These are phyloP conservation scores for Aspergillus transmontanensis DNA, from an alignment of 2,329 filamentous ascomycete species.

Conservation along the genomic window DNA sequence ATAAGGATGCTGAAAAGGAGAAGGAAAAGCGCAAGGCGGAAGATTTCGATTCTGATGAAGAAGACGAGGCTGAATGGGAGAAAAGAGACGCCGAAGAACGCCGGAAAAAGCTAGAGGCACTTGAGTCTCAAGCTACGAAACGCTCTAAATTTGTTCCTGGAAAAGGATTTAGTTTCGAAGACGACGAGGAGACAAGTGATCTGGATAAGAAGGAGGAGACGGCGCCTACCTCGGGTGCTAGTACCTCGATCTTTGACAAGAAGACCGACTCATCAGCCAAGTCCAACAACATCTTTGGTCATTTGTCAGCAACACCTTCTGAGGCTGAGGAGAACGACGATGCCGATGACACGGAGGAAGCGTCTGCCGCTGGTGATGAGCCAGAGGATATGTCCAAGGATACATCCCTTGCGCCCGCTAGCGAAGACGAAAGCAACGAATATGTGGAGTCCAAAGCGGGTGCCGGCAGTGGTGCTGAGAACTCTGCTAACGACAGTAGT, in stretches of 20 bases:
- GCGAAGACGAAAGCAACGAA: slow-evolving; percentile 13
- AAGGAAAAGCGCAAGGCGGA: slow-evolving; percentile 53
- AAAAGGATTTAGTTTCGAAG: slow-evolving; percentile 36
- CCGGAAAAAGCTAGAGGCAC: slow-evolving; percentile 46
- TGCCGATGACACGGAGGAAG: slow-evolving; percentile 31
- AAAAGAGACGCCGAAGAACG: slow-evolving; percentile 49
- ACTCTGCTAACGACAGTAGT: slow-evolving; percentile 24
- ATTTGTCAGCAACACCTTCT: slow-evolving; percentile 35
- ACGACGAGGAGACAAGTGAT: slow-evolving; percentile 27
- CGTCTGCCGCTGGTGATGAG: slow-evolving; percentile 25
- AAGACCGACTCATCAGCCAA: slow-evolving; percentile 29
- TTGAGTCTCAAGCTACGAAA: slow-evolving; percentile 40
- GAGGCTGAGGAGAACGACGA: slow-evolving; percentile 28
- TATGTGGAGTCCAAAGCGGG: slow-evolving; percentile 11
- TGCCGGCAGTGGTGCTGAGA: slow-evolving; percentile 13
- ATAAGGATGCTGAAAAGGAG: slow-evolving; percentile 45
- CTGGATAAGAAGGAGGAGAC: slow-evolving; percentile 24
- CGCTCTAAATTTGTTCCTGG: slow-evolving; percentile 35
- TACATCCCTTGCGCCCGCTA: slow-evolving; percentile 17
- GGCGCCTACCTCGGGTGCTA: slow-evolving; percentile 13
- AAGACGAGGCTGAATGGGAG: slow-evolving; percentile 54
- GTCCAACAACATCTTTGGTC: slow-evolving; percentile 41
- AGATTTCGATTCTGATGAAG: slow-evolving; percentile 56
- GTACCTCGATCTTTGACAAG: slow-evolving; percentile 33
- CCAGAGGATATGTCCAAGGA: slow-evolving; percentile 20